Percentiles rank a stretch among this genome's conserved stretches.
Evolutionary conservation across 768 basidiomycete genomes (phyloP).

Genomic region (Mycena leptocephala): DNA sequence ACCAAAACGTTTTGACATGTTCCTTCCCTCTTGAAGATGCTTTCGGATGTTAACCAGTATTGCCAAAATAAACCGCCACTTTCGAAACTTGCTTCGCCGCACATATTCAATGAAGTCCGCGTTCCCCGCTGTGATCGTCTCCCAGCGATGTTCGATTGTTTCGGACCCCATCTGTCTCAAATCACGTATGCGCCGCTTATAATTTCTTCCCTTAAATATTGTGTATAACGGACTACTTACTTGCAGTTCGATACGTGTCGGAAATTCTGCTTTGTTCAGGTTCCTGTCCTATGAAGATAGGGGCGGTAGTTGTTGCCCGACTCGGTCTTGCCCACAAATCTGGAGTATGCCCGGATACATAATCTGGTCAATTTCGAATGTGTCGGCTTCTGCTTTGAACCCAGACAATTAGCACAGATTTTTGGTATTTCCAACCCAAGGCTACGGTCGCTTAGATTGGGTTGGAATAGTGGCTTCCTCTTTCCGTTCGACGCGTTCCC

Average conservation of each 20-base stretch:
- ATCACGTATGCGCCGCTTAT: not conserved
- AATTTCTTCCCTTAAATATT: not conserved
- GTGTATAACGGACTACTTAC: not conserved
- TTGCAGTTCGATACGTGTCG: not conserved
- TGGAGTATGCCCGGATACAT: not conserved
- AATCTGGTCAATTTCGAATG: slow-evolving; percentile 12
- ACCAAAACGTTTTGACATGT: too few relatives aligned
- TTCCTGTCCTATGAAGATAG: not conserved
- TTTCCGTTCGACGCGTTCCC: slow-evolving; percentile 18
- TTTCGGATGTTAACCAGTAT: not conserved
- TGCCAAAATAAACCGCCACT: not conserved
- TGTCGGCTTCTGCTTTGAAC: not conserved
- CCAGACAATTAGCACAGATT: not conserved
- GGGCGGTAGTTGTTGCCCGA: too few relatives aligned
- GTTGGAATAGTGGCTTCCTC: not conserved
- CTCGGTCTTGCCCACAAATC: not conserved
- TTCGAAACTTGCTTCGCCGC: not conserved
- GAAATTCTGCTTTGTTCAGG: not conserved
- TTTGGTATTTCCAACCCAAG: not conserved
- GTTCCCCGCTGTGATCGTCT: not conserved
- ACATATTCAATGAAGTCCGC: not conserved
- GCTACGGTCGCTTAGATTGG: slow-evolving; percentile 2
- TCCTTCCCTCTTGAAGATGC: too few relatives aligned
- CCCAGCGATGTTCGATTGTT: not conserved
- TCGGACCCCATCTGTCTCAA: not conserved